phyloP scores from a whole-genome alignment of 106 monocot genomes.

The Xerophyta viscosa region DNA sequence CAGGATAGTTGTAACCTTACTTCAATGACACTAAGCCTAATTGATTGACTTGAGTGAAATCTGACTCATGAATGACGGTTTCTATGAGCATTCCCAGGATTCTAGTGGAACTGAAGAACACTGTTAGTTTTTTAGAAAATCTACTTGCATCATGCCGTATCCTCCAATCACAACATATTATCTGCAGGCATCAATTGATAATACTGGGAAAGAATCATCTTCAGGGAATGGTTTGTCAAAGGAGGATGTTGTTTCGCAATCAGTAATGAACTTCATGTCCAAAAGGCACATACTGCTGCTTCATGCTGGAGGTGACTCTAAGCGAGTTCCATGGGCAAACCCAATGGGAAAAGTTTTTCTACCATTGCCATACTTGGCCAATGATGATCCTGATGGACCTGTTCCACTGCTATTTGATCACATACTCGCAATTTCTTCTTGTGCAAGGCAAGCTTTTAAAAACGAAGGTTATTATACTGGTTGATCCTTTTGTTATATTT shows the following conservation, averaged over 20 bases:
- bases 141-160: no score
- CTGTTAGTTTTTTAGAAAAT: no score
- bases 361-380: constrained; percentile 81
- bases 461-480: constrained; percentile 66
- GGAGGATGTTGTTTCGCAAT: constrained; percentile 4
- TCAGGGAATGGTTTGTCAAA: no score
- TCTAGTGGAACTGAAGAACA: no score
- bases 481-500: constrained; percentile 26
- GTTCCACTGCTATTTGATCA: constrained; percentile 97
- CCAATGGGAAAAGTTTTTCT: constrained; percentile 98
- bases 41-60: no score
- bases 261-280: constrained; percentile 32
- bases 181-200: no score
- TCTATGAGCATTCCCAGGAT: no score
- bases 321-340: constrained; percentile 97
- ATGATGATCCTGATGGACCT: constrained; percentile 81
- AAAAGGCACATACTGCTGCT: constrained; percentile 77
- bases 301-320: constrained; percentile 98
- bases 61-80: no score
- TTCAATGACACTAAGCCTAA: no score
- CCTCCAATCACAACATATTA: no score
- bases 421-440: constrained; percentile 93
- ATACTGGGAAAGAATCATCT: no score
- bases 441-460: constrained; percentile 89
- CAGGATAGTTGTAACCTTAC: no score